A percentile compares a stretch with the other conserved stretches of the same genome.
Evolutionary conservation across 2,329 filamentous ascomycete genomes (phyloP).

Genomic region (Pseudocercospora eumusae): DNA sequence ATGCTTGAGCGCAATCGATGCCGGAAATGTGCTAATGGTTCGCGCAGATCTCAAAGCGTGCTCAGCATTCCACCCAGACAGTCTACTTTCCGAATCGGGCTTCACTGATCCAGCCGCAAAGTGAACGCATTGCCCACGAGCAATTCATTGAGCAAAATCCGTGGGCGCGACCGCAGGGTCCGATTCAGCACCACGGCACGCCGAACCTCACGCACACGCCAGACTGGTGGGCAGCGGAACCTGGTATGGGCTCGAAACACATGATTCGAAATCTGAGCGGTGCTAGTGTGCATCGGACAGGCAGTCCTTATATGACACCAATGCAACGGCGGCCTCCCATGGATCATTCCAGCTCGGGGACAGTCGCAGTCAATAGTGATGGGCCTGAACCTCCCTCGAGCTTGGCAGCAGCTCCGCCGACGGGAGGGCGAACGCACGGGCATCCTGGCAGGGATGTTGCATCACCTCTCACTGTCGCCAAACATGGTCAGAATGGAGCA

Average conservation of each 20-base stretch:
- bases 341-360: slow-evolving; percentile 33
- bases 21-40: slow-evolving; percentile 15
- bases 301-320: slow-evolving; percentile 38
- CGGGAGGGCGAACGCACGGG: slow-evolving; percentile 27
- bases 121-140: slow-evolving; percentile 53
- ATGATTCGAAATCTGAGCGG: slow-evolving; percentile 35
- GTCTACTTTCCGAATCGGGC: slow-evolving; percentile 30
- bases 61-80: slow-evolving; percentile 28
- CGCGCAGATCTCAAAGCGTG: slow-evolving; percentile 33
- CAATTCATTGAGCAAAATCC: slow-evolving; percentile 86
- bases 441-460: slow-evolving; percentile 17
- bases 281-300: slow-evolving; percentile 16
- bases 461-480: slow-evolving; percentile 35
- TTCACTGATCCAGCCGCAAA: slow-evolving; percentile 28
- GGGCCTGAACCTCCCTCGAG: slow-evolving; percentile 38
- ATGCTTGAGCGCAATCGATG: not conserved
- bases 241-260: slow-evolving; percentile 27
- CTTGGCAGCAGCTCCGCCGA: slow-evolving; percentile 34
- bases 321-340: slow-evolving; percentile 31
- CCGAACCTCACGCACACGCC: slow-evolving; percentile 39
- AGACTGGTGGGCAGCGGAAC: slow-evolving; percentile 40
- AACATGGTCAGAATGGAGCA: slow-evolving; percentile 33
- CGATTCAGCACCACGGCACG: slow-evolving; percentile 55
- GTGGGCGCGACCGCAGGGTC: slow-evolving; percentile 88
- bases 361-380: slow-evolving; percentile 33